Evolutionary conservation across 2,329 filamentous ascomycete species (phyloP), one percentile per base, ranked within the genome.

Genomic region (Chrysosporium keratinophilum): DNA sequence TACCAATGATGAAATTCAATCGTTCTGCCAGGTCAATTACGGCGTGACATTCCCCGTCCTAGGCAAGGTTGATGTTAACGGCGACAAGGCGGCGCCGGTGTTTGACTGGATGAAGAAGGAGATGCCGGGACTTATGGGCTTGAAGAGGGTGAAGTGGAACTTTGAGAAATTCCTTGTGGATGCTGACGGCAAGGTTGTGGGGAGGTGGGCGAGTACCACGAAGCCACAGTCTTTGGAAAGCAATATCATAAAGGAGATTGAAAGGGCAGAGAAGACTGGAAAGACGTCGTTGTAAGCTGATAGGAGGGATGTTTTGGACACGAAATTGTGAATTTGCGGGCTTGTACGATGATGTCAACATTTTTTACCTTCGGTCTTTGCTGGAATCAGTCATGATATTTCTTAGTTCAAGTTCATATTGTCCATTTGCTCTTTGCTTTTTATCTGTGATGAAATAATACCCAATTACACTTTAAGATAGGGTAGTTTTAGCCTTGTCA

Each of bases 101-200:
- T 97, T 79, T 70, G 78, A 86, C 67, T 98, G 79, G 79, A 68
- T 84, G 71, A 84, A 84, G 76, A 71, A 70, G 55, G 73, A 79
- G 70, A 85, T 88, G 76, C 80, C 91, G 0, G 90, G 93, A 19
- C 65, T 96, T 54, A 74, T 97, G 74, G 93, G 93, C 17, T 69
- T 97, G 66, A 91, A 94, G 83, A 74, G 84, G 58, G 78, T 98
- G 64, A 96, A 97, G 85, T 98, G 93, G 93, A 98, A 98, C 75
- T 98, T 97, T 76, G 93, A 98, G 73, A 98, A 98, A 81, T 98
- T 96, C 74, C 75, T 98, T 59, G 76, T 98, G 60, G 85, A 84
- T 57, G 80, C 81, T 58, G 88, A 97, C 70, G 93, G 93, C 23
- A 79, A 85, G 73, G 88, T 97, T 62, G 85, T 87, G 73, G 79